A percentile compares a stretch with the other conserved stretches of the same genome.
These are phyloP conservation scores for Taphrina pruni DNA, from an alignment of 1,139 yeast genomes.

Conservation along the genomic window DNA sequence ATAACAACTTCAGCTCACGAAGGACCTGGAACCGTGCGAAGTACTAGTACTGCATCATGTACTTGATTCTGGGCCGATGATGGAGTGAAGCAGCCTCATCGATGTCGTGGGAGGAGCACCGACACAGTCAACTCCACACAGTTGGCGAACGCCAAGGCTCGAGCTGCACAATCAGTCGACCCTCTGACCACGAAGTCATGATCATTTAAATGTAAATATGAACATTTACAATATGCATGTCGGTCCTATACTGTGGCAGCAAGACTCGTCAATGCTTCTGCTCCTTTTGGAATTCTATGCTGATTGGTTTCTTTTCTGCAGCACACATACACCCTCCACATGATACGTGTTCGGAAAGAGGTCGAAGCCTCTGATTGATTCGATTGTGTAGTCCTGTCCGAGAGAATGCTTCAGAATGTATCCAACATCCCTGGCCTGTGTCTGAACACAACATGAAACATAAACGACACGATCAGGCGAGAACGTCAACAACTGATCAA, in stretches of 20 bases:
- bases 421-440: slow-evolving; percentile 92
- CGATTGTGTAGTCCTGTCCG: slow-evolving; percentile 63
- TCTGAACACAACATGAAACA: slow-evolving; percentile 95
- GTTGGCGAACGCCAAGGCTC: no score
- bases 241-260: no score
- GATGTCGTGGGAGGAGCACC: not conserved
- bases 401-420: slow-evolving; percentile 73
- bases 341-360: slow-evolving; percentile 98
- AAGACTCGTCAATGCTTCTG: no score
- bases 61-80: slow-evolving; percentile 1
- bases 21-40: no score
- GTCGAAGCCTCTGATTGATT: slow-evolving; percentile 89
- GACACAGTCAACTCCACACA: not conserved
- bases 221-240: no score
- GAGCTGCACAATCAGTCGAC: no score
- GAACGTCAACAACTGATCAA: slow-evolving; percentile 81
- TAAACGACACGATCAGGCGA: slow-evolving; percentile 86
- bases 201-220: no score
- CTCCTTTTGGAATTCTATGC: no score
- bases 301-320: slow-evolving; percentile 50
- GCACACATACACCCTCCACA: slow-evolving; percentile 80
- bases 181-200: no score
- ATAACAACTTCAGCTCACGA: no score
- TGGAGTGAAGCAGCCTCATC: slow-evolving; percentile 16
- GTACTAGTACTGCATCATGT: not conserved